Evolutionary conservation across 805 yeast species (phyloP).

Genomic region (Brettanomyces sp.): DNA sequence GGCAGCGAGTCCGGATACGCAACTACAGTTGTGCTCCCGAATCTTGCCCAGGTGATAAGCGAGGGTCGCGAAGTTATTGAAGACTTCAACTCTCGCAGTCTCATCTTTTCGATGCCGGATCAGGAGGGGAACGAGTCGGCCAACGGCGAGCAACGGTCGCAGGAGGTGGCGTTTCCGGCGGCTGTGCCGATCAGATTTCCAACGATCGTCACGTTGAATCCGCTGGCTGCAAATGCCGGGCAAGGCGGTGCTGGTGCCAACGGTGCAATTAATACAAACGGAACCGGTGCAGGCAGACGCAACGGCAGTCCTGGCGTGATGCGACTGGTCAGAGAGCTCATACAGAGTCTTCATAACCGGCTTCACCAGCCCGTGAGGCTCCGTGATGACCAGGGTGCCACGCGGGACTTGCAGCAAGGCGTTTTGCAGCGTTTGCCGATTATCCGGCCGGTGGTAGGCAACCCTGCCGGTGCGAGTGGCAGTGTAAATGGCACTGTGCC

Average conservation of each 20-base stretch:
- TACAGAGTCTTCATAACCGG: slow-evolving; percentile 17
- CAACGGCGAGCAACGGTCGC: neutral
- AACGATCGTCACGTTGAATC: neutral
- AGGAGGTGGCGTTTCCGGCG: slow-evolving; percentile 4
- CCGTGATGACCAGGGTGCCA: slow-evolving; percentile 3
- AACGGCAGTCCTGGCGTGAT: slow-evolving; percentile 11
- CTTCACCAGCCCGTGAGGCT: slow-evolving; percentile 13
- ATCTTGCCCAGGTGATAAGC: slow-evolving; percentile 25
- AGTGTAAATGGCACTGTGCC: neutral
- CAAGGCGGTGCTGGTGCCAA: neutral
- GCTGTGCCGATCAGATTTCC: slow-evolving; percentile 6
- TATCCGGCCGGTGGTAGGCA: neutral
- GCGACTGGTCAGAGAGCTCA: slow-evolving; percentile 15
- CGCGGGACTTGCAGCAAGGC: neutral
- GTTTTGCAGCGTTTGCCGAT: slow-evolving; percentile 8
- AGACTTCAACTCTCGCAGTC: slow-evolving; percentile 22
- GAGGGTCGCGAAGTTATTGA: slow-evolving; percentile 22
- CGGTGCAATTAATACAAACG: neutral
- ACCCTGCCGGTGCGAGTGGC: slow-evolving; percentile 2
- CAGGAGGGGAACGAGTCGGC: slow-evolving; percentile 9
- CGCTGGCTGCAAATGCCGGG: neutral
- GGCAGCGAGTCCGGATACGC: slow-evolving; percentile 15
- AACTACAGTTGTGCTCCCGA: slow-evolving; percentile 28
- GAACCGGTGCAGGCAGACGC: slow-evolving; percentile 1
- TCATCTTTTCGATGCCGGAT: slow-evolving; percentile 24